Percentiles rank a stretch among this genome's conserved stretches.
Evolutionary conservation across 2,329 filamentous ascomycete species (phyloP).

Genomic region (Fusarium lyarnte): DNA sequence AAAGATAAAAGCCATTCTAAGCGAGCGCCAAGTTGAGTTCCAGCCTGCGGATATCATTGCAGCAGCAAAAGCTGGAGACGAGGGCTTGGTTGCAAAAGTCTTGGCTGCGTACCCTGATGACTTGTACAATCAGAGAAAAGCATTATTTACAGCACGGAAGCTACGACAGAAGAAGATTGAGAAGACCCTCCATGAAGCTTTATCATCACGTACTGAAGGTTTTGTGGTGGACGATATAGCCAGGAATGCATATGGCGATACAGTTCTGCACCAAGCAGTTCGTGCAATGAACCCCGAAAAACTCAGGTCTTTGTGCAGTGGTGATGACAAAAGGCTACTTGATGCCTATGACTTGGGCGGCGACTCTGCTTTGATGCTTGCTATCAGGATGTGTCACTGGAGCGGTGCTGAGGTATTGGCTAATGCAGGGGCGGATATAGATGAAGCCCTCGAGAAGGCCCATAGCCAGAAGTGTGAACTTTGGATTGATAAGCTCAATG

Average conservation of each 20-base stretch:
- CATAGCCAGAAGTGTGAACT: fast-evolving
- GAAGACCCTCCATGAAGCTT: fast-evolving
- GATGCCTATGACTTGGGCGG: background rate
- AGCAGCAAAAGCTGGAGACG: background rate
- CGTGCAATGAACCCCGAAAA: background rate
- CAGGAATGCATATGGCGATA: background rate
- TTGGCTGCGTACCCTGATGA: background rate
- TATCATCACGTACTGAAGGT: fast-evolving
- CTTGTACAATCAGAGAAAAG: background rate
- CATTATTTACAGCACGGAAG: fast-evolving
- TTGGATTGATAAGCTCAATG: background rate
- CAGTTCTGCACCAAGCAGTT: background rate
- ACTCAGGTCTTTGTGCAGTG: fast-evolving
- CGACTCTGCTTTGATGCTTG: background rate
- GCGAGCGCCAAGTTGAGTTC: background rate
- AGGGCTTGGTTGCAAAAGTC: fast-evolving
- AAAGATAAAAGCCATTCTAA: background rate
- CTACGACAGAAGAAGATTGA: background rate
- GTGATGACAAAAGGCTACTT: fast-evolving
- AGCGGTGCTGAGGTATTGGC: fast-evolving
- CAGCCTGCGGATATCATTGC: background rate
- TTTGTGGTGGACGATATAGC: background rate
- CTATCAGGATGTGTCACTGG: background rate
- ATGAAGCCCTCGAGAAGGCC: fast-evolving
- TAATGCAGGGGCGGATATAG: background rate